These are phyloP conservation scores for Penicillium coprophilum DNA, from an alignment of 495 filamentous ascomycete genomes.

Conservation along the genomic window DNA sequence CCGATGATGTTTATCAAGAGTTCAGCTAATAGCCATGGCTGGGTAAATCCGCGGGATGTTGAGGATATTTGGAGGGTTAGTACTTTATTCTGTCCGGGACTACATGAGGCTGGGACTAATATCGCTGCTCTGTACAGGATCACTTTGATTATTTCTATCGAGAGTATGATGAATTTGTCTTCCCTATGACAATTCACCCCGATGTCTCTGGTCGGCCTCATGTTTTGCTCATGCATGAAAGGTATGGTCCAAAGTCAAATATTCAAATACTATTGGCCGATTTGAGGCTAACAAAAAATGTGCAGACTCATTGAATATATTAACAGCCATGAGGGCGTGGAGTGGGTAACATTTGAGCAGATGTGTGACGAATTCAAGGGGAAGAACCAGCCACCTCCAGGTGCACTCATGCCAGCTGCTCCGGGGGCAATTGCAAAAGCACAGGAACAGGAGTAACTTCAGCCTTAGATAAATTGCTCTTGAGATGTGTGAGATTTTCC, in stretches of 20 bases:
- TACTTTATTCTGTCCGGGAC: neutral
- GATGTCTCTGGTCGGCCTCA: conserved; percentile 67
- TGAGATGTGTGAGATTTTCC: neutral
- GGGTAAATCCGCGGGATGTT: conserved; percentile 57
- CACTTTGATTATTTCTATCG: conserved; percentile 71
- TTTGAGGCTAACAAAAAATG: neutral
- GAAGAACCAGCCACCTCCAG: conserved; percentile 63
- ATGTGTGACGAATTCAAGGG: conserved; percentile 69
- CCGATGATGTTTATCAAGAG: conserved; percentile 64
- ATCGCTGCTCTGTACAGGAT: conserved; percentile 31
- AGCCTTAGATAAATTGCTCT: neutral
- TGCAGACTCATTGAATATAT: conserved; percentile 66
- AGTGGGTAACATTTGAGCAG: conserved; percentile 72
- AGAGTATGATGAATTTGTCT: conserved; percentile 69
- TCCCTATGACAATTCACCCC: conserved; percentile 70
- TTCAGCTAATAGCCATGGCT: conserved; percentile 56
- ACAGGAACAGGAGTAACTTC: neutral
- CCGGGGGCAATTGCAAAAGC: conserved; percentile 4
- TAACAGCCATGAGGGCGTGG: conserved; percentile 70
- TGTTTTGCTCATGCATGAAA: conserved; percentile 65
- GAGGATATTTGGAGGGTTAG: conserved; percentile 49
- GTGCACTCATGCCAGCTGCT: conserved; percentile 65
- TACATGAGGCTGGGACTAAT: neutral
- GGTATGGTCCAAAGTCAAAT: conserved; percentile 24
- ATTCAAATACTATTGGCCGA: neutral